These are phyloP conservation scores for Acanthamoeba royreba DNA, from an alignment of 208 protist genomes.

Conservation along the genomic window DNA sequence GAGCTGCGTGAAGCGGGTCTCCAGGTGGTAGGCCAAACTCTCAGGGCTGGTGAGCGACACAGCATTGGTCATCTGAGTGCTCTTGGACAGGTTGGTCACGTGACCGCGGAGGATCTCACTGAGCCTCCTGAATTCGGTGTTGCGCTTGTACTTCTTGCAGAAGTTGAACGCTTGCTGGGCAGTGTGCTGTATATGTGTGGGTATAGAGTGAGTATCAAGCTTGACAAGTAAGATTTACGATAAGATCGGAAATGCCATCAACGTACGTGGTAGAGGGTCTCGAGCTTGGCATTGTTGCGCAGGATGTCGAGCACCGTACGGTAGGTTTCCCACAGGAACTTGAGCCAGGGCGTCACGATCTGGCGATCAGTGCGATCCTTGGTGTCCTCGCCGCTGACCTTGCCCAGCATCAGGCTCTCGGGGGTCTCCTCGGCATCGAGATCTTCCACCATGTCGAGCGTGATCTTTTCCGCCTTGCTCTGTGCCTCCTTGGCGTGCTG, in stretches of 20 bases:
- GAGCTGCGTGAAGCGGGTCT: conserved; percentile 80
- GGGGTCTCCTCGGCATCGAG: conserved; percentile 73
- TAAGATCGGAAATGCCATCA: background rate
- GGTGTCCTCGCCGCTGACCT: conserved; percentile 59
- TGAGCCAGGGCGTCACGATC: conserved; percentile 71
- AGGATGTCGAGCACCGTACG: conserved; percentile 81
- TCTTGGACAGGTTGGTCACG: conserved; percentile 62
- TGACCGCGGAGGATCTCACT: conserved; percentile 79
- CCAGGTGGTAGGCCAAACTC: conserved; percentile 73
- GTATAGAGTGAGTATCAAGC: background rate
- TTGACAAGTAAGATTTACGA: background rate
- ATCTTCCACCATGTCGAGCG: conserved; percentile 63
- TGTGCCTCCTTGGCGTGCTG: conserved; percentile 57
- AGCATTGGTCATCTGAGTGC: conserved; percentile 55
- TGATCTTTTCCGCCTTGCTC: conserved; percentile 43
- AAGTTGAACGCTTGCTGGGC: conserved; percentile 78
- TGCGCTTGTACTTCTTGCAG: conserved; percentile 81
- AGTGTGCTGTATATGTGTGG: conserved; percentile 39
- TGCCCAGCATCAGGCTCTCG: conserved; percentile 70
- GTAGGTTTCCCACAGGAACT: conserved; percentile 83
- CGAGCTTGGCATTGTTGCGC: conserved; percentile 79
- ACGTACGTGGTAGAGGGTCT: conserved; percentile 74
- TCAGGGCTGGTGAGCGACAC: conserved; percentile 67
- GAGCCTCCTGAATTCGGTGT: conserved; percentile 79
- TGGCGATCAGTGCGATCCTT: conserved; percentile 68